Evolutionary conservation across 257 asterid genomes (phyloP), one percentile per base, ranked within the genome.

Genomic region (Solanum piurae): DNA sequence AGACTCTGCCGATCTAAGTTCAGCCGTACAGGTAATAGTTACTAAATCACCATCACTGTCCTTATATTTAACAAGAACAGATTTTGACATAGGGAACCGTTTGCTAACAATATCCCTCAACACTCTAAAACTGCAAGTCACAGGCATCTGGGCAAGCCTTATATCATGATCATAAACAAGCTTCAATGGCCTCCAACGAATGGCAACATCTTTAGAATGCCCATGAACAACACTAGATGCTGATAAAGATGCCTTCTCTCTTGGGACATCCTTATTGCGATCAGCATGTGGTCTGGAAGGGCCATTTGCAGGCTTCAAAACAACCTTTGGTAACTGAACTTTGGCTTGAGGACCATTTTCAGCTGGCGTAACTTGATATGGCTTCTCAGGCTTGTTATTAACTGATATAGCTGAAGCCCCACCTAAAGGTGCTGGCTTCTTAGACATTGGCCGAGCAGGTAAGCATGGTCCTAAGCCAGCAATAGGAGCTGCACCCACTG

Each of bases 151-250:
- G 21, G 95, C 95, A 74, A 97, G 98, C 90, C 99, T 93, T 88
- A 97, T 97, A 90, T 96, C 99, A 40, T 96, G 99, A 84, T 94
- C 99, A 89, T 97, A 97, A 55, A 96, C 97, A 86, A 97, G 98
- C 93, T 97, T 97, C 92, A 97, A 86, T 4, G 93, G 94, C 87
- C 98, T 93, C 92, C 91, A 94, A 66, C 76, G 92, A 12, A 91
- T 86, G 2, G 83, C 71, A 82, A 90, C 92, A 85, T 76, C 92
- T 11, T 36, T 88, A 74, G 94, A 60, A 72, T 86, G 90, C 31
- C 79, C 92, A 71, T 64, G 88, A 62, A 44, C 42, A 21, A 74
- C 80, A 77, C 36, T 52, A 79, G 89, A 77, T 10, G 40, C 76
- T 25, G 86, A 88, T 42, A 86, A 55, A 44, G 88, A 83, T 25